Conservation (phyloP, 2,329 filamentous ascomycete genomes). For the Paecilomyces sp. region DNA sequence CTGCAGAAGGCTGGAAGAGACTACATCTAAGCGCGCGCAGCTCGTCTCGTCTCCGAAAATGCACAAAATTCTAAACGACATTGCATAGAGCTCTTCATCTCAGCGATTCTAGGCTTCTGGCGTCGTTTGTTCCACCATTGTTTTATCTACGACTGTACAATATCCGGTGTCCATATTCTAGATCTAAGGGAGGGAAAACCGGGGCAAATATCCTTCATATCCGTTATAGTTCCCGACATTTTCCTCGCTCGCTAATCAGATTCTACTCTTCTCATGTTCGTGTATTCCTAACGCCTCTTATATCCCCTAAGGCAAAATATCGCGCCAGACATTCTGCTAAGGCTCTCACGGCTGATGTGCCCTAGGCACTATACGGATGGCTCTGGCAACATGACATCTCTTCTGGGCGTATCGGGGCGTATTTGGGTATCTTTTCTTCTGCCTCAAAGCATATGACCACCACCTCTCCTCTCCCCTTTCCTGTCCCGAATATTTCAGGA, state of each 20-base stretch:
- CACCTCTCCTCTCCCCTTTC: conserved; percentile 24
- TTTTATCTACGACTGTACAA: conserved; percentile 31
- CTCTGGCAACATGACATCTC: background rate
- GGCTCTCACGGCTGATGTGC: background rate
- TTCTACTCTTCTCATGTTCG: conserved; percentile 7
- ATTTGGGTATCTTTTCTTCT: conserved; percentile 9
- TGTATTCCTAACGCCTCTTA: conserved; percentile 9
- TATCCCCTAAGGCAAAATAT: background rate
- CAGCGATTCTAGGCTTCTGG: conserved; percentile 1
- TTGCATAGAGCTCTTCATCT: background rate
- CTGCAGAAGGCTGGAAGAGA: conserved; percentile 97
- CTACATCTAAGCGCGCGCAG: conserved; percentile 54
- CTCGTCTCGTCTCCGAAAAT: background rate
- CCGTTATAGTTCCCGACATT: conserved; percentile 17
- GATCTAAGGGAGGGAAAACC: conserved; percentile 18
- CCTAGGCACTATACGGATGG: background rate
- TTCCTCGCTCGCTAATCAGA: conserved; percentile 12
- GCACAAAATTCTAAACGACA: background rate
- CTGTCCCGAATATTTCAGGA: conserved; percentile 10
- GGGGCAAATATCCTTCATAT: conserved; percentile 21
- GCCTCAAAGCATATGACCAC: conserved; percentile 5
- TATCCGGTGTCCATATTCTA: conserved; percentile 31
- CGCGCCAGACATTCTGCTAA: background rate
- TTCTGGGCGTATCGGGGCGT: conserved; percentile 8
- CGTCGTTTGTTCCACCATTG: conserved; percentile 14